Base-by-base conservation (phyloP, 768 basidiomycete species). In the Calocybe cyanea region DNA sequence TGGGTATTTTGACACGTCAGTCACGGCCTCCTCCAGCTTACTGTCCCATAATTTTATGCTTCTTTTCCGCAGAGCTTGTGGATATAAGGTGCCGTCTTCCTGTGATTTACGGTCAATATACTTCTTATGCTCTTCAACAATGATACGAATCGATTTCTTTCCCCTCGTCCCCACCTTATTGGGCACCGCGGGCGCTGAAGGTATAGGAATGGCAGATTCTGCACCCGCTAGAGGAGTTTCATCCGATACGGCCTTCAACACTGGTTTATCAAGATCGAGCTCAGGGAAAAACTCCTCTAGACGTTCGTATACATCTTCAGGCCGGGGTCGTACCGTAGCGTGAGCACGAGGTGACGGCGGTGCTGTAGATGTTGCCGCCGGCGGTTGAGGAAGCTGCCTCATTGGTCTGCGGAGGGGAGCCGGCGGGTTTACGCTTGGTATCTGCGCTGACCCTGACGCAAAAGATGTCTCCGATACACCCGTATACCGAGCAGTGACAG, bases 11-110 rank as follows among this genome's bases (percentile, higher is more conserved):
- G 75, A 73, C 49, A 85, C 81, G 15, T 76, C 78, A 17, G 92
- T 83, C 4, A 85, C 92, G 40, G 98, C 92, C 63, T 99, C 96
- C 58, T 96, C 94, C 34, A 97, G 66, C 56, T 80, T 83, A 57
- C 87, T 90, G 8, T 89, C 94, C 92, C 96, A 99, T 45, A 99
- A 74, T 65, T 94, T 97, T 17, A 93, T 95, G 58, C 90, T 92
- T 58, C 91, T 77, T 63, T 90, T 85, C 34, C 92, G 77, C 53
- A 83, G 59, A 40, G 85, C 63, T 48, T 67, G 70, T n/a, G 69
- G 65, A 46, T 69, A 63, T 7, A 70, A 70, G 4, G 74, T 60
- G 18, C 76, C 58, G 42, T 81, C 80, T 17, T 75, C 74, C 53
- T 78, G 78, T 36, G 84, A 86, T 4, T 76, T 78, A 36, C 86